Conservation (phyloP, 148 eudicot genomes). For the Heliosperma pusillum region DNA sequence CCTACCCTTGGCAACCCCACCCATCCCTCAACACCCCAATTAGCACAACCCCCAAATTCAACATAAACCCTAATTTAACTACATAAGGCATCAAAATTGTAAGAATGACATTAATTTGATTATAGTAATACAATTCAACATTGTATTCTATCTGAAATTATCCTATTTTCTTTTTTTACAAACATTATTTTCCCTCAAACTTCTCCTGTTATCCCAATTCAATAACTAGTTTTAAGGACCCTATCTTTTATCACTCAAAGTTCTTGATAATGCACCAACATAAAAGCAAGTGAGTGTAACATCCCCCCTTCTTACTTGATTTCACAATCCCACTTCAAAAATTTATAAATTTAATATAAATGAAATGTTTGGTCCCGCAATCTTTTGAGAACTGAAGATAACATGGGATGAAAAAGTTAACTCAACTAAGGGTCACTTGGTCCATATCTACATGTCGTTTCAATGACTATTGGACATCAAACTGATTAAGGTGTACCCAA, state of each 20-base stretch:
- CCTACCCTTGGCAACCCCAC: too few relatives aligned
- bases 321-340: background rate
- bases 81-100: too few relatives aligned
- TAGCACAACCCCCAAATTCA: too few relatives aligned
- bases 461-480: background rate
- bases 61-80: too few relatives aligned
- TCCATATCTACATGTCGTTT: slow-evolving; percentile 6
- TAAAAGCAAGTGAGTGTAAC: slow-evolving; percentile 5
- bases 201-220: too few relatives aligned
- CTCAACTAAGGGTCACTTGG: background rate
- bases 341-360: background rate
- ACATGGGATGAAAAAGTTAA: background rate
- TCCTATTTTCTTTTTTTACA: too few relatives aligned
- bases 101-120: too few relatives aligned
- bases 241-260: background rate
- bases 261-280: background rate
- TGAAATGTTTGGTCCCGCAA: background rate
- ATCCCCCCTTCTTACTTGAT: background rate
- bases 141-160: too few relatives aligned
- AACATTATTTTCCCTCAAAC: too few relatives aligned
- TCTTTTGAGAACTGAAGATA: background rate
- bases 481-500: background rate
- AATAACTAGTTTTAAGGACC: background rate
- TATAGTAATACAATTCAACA: too few relatives aligned
- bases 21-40: too few relatives aligned